A percentile compares a stretch with the other conserved stretches of the same genome.
Conservation (phyloP, 306 rosid species). For the Abrus pulchellus region DNA sequence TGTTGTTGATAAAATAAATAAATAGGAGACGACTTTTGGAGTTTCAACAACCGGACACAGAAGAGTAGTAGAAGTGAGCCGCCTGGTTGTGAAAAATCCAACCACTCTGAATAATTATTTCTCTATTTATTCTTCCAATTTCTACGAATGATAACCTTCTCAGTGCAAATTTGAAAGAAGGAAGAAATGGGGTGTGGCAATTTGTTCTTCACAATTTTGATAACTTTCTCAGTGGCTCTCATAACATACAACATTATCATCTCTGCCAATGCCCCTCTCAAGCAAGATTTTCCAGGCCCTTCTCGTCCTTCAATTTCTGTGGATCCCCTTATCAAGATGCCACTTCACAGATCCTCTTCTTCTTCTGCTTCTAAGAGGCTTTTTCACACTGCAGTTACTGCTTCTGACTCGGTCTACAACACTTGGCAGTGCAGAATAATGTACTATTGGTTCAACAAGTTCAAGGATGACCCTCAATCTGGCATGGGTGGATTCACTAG, state of each 20-base stretch:
- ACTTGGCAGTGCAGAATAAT: conserved; percentile 96
- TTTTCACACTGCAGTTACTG: conserved; percentile 97
- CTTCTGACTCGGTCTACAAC: conserved; percentile 91
- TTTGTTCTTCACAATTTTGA: conserved; percentile 72
- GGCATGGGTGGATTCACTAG: conserved; percentile 96
- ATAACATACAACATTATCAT: conserved; percentile 95
- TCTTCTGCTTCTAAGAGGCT: conserved; percentile 46
- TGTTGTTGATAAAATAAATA: not conserved
- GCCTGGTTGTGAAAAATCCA: conserved; percentile 1
- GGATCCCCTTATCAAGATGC: conserved; percentile 96
- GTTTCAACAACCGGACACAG: conserved; percentile 22
- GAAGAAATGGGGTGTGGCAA: conserved; percentile 92
- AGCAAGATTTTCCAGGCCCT: conserved; percentile 91
- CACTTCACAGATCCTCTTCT: conserved; percentile 53
- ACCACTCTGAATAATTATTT: not conserved
- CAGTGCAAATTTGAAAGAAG: not conserved
- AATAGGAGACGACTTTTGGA: conserved; percentile 38
- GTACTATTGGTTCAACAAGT: conserved; percentile 94
- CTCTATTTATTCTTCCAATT: no score
- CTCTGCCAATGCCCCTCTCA: conserved; percentile 84
- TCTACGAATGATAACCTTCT: no score
- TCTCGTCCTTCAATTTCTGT: conserved; percentile 59
- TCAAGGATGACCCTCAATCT: conserved; percentile 64
- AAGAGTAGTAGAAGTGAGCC: not conserved
- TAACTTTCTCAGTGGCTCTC: conserved; percentile 85